Evolutionary conservation across 345 rosid species (phyloP).

Genomic region (Xanthoceras sorbifolium): DNA sequence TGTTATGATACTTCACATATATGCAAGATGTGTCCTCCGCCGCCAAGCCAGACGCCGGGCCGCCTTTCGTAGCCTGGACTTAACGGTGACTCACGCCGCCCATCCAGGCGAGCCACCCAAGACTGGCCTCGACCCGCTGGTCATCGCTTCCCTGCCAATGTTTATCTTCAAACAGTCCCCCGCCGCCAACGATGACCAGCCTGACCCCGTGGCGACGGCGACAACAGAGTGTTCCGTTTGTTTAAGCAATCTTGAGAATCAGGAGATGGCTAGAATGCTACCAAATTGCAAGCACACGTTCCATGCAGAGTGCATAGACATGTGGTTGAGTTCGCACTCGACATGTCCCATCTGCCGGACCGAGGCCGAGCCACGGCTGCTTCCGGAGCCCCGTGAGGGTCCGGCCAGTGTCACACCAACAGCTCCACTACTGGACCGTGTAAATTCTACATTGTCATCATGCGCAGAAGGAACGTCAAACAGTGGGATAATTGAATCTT

Average conservation of each 20-base stretch:
- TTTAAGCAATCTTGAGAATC: constrained; percentile 60
- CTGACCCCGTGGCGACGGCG: background rate
- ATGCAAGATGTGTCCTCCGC: constrained; percentile 40
- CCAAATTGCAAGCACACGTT: constrained; percentile 83
- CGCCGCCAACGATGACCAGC: constrained; percentile 5
- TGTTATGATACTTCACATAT: constrained; percentile 42
- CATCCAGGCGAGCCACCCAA: constrained; percentile 37
- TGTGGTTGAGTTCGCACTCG: constrained; percentile 59
- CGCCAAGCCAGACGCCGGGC: constrained; percentile 40
- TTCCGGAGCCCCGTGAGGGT: constrained; percentile 51
- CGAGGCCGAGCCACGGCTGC: constrained; percentile 62
- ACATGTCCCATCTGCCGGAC: constrained; percentile 82
- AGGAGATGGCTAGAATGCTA: constrained; percentile 57
- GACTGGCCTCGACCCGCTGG: constrained; percentile 49
- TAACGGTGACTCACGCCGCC: background rate
- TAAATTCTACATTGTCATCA: constrained; percentile 5
- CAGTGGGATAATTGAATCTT: constrained; percentile 16
- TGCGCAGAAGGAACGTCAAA: constrained; percentile 30
- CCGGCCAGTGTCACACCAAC: constrained; percentile 32
- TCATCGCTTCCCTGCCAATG: constrained; percentile 59
- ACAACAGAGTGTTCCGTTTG: constrained; percentile 66
- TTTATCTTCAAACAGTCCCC: constrained; percentile 33
- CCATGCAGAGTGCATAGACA: constrained; percentile 67
- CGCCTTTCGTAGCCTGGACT: constrained; percentile 12
- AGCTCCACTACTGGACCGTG: constrained; percentile 37